Percentiles rank a stretch among this genome's conserved stretches.
These are phyloP conservation scores for Blumeria hordei DNA, from an alignment of 2,329 filamentous ascomycete species.

Conservation along the genomic window DNA sequence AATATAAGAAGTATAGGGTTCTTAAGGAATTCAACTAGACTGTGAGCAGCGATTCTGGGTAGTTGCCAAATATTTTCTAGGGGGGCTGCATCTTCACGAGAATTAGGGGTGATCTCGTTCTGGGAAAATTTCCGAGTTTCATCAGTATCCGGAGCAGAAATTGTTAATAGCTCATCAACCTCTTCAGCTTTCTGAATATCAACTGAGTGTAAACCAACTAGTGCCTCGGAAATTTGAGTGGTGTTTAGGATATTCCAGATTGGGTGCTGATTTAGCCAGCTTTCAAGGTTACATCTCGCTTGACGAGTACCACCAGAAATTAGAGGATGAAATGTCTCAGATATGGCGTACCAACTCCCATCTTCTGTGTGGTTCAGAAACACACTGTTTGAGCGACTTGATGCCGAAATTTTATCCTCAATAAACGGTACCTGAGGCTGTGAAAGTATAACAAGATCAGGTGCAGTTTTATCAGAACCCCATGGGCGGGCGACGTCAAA, in stretches of 20 bases:
- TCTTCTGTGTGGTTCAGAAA: conserved; percentile 68
- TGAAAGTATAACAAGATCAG: conserved; percentile 61
- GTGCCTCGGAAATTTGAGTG: conserved; percentile 29
- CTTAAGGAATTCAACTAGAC: conserved; percentile 27
- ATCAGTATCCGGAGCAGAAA: conserved; percentile 16
- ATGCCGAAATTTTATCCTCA: conserved; percentile 23
- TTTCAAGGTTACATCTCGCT: conserved; percentile 27
- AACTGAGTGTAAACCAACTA: conserved; percentile 50
- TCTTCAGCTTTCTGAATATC: conserved; percentile 19
- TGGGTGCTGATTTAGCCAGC: conserved; percentile 22
- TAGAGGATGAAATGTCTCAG: conserved; percentile 62
- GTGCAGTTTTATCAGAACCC: conserved; percentile 38
- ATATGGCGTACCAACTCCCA: conserved; percentile 90
- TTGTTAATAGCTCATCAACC: conserved; percentile 17
- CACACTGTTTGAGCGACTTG: conserved; percentile 37
- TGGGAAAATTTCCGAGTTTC: conserved; percentile 12
- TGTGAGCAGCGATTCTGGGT: conserved; percentile 24
- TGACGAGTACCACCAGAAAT: conserved; percentile 42
- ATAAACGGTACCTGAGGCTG: conserved; percentile 46
- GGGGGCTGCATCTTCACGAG: conserved; percentile 19
- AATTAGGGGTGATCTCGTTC: conserved; percentile 6
- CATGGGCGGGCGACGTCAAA: conserved; percentile 67
- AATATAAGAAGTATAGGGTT: conserved; percentile 21
- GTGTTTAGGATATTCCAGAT: conserved; percentile 15
- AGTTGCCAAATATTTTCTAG: conserved; percentile 26